Conservation (phyloP, 1,284 basidiomycete genomes). For the Vanrija sp. region DNA sequence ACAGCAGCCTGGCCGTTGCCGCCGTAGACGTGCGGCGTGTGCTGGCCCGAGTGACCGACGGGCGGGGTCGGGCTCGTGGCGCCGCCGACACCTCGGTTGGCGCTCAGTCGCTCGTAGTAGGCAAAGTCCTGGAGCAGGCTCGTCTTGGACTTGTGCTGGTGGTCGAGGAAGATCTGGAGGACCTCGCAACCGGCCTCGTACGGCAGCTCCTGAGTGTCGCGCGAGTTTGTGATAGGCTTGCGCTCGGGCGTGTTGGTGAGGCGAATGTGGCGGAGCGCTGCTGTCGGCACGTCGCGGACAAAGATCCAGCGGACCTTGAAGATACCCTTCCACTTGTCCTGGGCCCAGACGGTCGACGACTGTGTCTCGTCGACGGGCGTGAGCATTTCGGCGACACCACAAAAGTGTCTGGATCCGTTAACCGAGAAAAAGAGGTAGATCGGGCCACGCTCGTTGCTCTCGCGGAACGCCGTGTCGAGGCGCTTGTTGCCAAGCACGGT, state of each 20-base stretch:
- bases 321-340: slow-evolving; percentile 97
- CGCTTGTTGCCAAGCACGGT: slow-evolving; percentile 94
- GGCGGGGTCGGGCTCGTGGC: background rate
- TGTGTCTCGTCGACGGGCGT: slow-evolving; percentile 60
- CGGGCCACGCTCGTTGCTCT: slow-evolving; percentile 74
- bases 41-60: background rate
- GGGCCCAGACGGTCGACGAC: slow-evolving; percentile 80
- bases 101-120: slow-evolving; percentile 64
- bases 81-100: slow-evolving; percentile 4
- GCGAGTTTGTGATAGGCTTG: slow-evolving; percentile 90
- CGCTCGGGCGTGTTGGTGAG: slow-evolving; percentile 87
- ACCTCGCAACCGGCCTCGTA: slow-evolving; percentile 93
- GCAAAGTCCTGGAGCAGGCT: slow-evolving; percentile 89
- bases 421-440: slow-evolving; percentile 97
- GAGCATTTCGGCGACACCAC: slow-evolving; percentile 94
- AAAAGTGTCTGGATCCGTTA: slow-evolving; percentile 93
- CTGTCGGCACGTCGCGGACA: slow-evolving; percentile 87
- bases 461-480: slow-evolving; percentile 90
- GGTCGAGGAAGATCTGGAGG: slow-evolving; percentile 85
- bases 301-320: slow-evolving; percentile 95
- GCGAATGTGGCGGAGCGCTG: slow-evolving; percentile 48
- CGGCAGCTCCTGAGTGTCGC: slow-evolving; percentile 69
- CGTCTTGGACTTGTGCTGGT: slow-evolving; percentile 70
- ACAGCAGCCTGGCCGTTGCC: background rate
- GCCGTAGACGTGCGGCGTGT: background rate